Base-by-base conservation (phyloP, 352 stramenopile genomes). In the Halophytophthora batemanensis region DNA sequence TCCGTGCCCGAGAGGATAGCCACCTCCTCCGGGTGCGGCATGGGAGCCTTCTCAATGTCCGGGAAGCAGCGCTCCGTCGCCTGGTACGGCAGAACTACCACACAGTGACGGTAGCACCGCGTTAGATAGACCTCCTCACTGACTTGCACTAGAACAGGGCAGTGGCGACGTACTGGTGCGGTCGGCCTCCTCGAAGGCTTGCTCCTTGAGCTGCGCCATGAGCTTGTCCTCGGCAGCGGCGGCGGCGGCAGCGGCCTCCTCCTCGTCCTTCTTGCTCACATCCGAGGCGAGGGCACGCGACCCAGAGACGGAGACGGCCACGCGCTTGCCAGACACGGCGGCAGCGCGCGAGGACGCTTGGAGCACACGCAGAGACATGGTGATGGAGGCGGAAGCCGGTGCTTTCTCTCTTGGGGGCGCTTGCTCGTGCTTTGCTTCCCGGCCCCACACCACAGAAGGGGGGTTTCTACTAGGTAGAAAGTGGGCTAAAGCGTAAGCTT, bases 11-110 rank as follows among this genome's bases (percentile, higher is more conserved):
- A 87, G 36, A 92, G 66, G 28, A 90, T 53, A 34, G 82, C 61
- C 21, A 69, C 60, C 43, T 92, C 82, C 51, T 77, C 66, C 28
- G 82, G 82, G 71, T 74, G 75, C 28, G 66, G 64, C 50, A 92
- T 85, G 28, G 71, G 63, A 35, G 64, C 61, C 45, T 76, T 64
- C 42, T 78, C 64, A 25, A 92, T 58, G 25, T 59, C 69, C 19
- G 71, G 72, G 59, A 66, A 74, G 45, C 61, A 69, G 15, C 47
- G 63, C 45, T 80, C 64, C 4, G 61, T 67, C 34, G 81, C 78
- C 45, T 90, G 81, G 61, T 59, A 77, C 28, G 82, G 82, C 48
- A 90, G 51, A 47, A 92, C 82, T 86, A 31, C n/a, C 34, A n/a
- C n/a, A n/a, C n/a, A n/a, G n/a, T n/a, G n/a, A n/a, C n/a, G n/a